Percentiles rank a stretch among this genome's conserved stretches.
Conservation (phyloP, 805 yeast genomes). For the Tetrapisispora namnaoensis region DNA sequence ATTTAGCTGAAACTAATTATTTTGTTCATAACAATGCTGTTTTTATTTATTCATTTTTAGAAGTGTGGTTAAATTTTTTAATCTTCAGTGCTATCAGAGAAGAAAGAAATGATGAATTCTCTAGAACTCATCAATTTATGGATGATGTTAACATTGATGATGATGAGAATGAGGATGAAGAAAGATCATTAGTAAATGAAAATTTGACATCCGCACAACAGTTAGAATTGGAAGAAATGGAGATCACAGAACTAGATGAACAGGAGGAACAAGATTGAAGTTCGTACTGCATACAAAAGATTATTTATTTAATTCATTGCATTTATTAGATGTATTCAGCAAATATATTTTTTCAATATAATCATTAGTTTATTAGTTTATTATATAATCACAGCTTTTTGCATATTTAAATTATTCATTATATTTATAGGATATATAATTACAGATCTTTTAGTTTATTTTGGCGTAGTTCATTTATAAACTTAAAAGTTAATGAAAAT, state of each 20-base stretch:
- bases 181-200: background rate
- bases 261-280: conserved; percentile 3
- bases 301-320: background rate
- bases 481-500: too few species aligned
- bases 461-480: background rate
- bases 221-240: background rate
- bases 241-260: background rate
- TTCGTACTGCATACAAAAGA: background rate
- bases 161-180: conserved; percentile 1
- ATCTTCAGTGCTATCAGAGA: conserved; percentile 54
- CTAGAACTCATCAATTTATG: conserved; percentile 22
- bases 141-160: background rate
- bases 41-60: conserved; percentile 50
- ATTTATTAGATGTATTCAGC: background rate
- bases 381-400: too few species aligned
- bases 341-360: background rate
- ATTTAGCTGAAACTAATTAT: conserved; percentile 34
- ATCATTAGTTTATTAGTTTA: background rate
- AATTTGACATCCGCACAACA: conserved; percentile 1
- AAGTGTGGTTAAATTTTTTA: conserved; percentile 60
- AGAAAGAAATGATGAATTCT: conserved; percentile 44
- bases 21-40: conserved; percentile 52
- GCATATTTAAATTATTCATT: too few species aligned
- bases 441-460: too few species aligned
- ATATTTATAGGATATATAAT: too few species aligned